phyloP scores from a whole-genome alignment of 208 protist species.

The Wallacemonas rigidus region DNA sequence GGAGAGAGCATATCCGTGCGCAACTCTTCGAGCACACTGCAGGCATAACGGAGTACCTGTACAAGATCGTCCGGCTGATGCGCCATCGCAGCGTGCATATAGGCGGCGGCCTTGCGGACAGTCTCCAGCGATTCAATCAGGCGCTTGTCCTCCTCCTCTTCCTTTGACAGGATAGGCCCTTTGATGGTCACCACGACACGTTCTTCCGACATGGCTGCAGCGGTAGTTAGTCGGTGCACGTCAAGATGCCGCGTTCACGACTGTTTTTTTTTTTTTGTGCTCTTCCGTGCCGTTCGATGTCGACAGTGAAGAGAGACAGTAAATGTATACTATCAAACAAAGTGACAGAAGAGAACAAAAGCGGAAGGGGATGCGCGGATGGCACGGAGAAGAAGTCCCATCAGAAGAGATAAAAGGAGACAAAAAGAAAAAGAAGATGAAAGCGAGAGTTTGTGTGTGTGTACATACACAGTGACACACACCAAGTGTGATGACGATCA shows the following conservation, averaged over 20 bases:
- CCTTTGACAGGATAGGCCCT: constrained; percentile 61
- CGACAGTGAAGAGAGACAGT: no score
- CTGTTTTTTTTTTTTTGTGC: constrained; percentile 13
- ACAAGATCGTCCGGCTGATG: constrained; percentile 67
- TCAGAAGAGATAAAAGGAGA: no score
- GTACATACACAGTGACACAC: no score
- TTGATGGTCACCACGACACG: constrained; percentile 49
- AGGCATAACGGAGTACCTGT: constrained; percentile 88
- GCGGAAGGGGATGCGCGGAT: no score
- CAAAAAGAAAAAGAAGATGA: no score
- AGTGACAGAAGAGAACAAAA: no score
- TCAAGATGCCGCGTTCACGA: no score
- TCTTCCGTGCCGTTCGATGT: no score
- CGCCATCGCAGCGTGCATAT: constrained; percentile 41
- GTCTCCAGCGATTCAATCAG: constrained; percentile 72
- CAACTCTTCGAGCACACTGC: constrained; percentile 95
- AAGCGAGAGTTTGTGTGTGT: no score
- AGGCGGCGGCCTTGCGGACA: constrained; percentile 64
- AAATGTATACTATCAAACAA: no score
- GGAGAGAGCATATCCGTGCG: constrained; percentile 94
- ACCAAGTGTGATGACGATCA: no score
- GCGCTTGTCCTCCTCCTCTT: constrained; percentile 93
- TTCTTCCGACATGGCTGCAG: neutral
- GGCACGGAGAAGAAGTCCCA: no score
- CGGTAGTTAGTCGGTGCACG: neutral